Conservation (phyloP, 768 basidiomycete species). For the Boletus sensibilis region DNA sequence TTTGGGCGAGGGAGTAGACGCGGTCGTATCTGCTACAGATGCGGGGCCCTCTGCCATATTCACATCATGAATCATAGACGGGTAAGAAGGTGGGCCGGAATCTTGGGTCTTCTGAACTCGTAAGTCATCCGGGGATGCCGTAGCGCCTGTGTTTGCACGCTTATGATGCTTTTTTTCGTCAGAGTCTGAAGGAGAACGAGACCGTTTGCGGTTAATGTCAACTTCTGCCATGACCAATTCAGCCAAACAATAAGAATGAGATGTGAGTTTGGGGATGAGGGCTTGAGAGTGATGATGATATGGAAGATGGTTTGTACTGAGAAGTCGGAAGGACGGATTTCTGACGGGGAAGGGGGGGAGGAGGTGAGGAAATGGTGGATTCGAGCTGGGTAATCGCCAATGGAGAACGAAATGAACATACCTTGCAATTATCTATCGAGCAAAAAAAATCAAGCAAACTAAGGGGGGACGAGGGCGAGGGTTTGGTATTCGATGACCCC, state of each 20-base stretch:
- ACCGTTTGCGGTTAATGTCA: slow-evolving; percentile 82
- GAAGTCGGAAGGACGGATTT: slow-evolving; percentile 41
- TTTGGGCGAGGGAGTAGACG: slow-evolving; percentile 58
- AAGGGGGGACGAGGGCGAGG: slow-evolving; percentile 6
- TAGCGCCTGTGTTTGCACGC: slow-evolving; percentile 78
- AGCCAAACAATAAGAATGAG: slow-evolving; percentile 41
- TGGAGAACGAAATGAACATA: slow-evolving; percentile 34
- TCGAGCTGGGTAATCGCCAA: slow-evolving; percentile 51
- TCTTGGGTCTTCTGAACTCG: slow-evolving; percentile 47
- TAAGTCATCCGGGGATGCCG: slow-evolving; percentile 61
- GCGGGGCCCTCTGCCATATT: slow-evolving; percentile 56
- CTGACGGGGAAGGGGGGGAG: slow-evolving; percentile 51
- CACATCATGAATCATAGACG: slow-evolving; percentile 52
- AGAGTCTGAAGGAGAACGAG: slow-evolving; percentile 80
- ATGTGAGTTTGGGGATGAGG: slow-evolving; percentile 43
- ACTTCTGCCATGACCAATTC: slow-evolving; percentile 82
- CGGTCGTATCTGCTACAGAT: slow-evolving; percentile 43
- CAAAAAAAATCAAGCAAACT: neutral
- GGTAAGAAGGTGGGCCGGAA: slow-evolving; percentile 39
- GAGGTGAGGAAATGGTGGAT: slow-evolving; percentile 55
- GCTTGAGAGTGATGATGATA: slow-evolving; percentile 43
- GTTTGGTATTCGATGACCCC: neutral
- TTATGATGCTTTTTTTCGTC: slow-evolving; percentile 80
- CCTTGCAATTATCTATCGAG: slow-evolving; percentile 20
- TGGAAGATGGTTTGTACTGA: slow-evolving; percentile 40